Evolutionary conservation across 768 basidiomycete genomes (phyloP).

Genomic region (Pleurotus ostreatus): DNA sequence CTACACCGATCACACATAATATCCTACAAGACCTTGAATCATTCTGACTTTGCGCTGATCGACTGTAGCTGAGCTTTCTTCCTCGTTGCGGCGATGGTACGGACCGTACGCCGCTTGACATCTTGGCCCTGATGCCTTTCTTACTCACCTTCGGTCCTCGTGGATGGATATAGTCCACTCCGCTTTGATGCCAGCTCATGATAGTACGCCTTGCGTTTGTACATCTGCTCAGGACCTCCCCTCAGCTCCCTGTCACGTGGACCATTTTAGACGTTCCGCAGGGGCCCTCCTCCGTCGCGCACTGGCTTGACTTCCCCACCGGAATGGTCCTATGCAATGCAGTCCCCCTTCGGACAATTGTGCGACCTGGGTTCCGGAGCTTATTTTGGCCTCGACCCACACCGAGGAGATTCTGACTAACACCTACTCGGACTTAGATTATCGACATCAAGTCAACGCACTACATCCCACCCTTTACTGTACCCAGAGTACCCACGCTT

Average conservation of each 20-base stretch:
- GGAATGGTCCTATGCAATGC: neutral
- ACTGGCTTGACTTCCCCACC: neutral
- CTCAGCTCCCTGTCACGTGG: constrained; percentile 1
- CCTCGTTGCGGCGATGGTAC: neutral
- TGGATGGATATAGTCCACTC: constrained; percentile 1
- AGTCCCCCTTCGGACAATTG: neutral
- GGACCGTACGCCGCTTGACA: neutral
- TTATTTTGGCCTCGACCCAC: constrained; percentile 3
- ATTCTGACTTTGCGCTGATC: neutral
- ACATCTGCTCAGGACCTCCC: neutral
- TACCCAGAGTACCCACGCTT: neutral
- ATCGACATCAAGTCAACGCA: neutral
- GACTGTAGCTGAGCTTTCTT: neutral
- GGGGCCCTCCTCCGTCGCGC: neutral
- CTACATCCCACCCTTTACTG: neutral
- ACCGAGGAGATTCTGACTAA: constrained; percentile 4
- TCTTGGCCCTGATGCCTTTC: constrained; percentile 4
- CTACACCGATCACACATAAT: neutral
- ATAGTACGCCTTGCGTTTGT: constrained; percentile 3
- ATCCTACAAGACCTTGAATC: neutral
- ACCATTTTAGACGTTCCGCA: neutral
- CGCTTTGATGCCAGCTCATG: constrained; percentile 5
- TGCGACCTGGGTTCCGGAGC: neutral
- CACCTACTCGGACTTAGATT: constrained; percentile 1
- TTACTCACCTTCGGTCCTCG: neutral